Base-by-base conservation (phyloP, 768 basidiomycete genomes). In the Tylopilus vinaceipallidus region DNA sequence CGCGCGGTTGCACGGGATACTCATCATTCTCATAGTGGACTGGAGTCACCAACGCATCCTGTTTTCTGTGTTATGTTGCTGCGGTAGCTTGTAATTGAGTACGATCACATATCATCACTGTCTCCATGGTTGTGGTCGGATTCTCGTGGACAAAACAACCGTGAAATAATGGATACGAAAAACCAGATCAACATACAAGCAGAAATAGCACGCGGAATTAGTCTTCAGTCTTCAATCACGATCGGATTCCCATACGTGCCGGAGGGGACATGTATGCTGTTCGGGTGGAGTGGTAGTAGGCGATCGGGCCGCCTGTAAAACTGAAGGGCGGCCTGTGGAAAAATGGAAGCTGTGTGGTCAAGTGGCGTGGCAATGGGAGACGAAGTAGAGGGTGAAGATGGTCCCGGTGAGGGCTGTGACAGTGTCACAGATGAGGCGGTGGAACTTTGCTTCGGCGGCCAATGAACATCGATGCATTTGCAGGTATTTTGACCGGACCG, bases 191-290 rank as follows among this genome's bases (percentile, higher is more conserved):
- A 24, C 13, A 42, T 8, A 7, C 41, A 23, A 24, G 44, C 34
- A 34, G 52, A 37, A 39, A 47, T 42, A 40, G 35, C 14, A n/a
- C 10, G 3, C 17, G 27, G 40, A 36, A 37, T 53, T 38, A 61
- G 24, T 44, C 6, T 37, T 58, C 63, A 56, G 36, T 68, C 61
- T 34, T 57, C 59, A 20, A 61, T 29, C 23, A 65, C n/a, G 16
- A 66, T 66, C 27, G 65, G 63, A 23, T 60, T 54, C 30, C 20
- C 49, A 45, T 30, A 33, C 2, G 57, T 55, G 34, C 63, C 63
- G 9, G 39, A 51, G 19, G 40, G 34, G n/a, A 29, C 7, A n/a
- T 29, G 29, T 7, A 37, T 44, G 32, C 34, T 43, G 32, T 49
- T 45, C 37, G 44, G 45, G 13, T 24, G 50, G 9, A 40, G 22